Evolutionary conservation across 345 rosid species (phyloP).

Genomic region (Isatis tinctoria): DNA sequence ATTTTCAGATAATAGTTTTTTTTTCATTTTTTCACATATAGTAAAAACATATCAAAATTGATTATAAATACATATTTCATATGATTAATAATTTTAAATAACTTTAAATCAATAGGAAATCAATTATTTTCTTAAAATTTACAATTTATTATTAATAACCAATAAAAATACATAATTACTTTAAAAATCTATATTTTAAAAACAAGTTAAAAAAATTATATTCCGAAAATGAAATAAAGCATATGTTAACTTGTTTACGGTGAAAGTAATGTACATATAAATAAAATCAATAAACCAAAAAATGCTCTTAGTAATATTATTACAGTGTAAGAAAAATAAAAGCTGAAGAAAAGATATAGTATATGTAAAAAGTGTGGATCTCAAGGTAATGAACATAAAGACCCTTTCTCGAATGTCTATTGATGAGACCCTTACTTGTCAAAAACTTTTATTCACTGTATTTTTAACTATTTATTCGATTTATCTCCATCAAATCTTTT

Average conservation of each 20-base stretch:
- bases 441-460: conserved; percentile 32
- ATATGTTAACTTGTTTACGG: neutral
- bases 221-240: too few relatives aligned
- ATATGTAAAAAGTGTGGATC: conserved; percentile 25
- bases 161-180: too few relatives aligned
- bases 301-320: neutral
- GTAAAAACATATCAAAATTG: too few relatives aligned
- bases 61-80: too few relatives aligned
- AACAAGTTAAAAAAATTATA: too few relatives aligned
- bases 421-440: conserved; percentile 35
- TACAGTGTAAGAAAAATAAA: neutral
- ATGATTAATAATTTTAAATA: too few relatives aligned
- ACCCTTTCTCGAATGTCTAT: conserved; percentile 27
- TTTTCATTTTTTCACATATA: too few relatives aligned
- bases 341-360: neutral
- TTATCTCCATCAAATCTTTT: conserved; percentile 27
- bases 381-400: conserved; percentile 28
- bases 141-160: too few relatives aligned
- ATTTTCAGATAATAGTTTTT: too few relatives aligned
- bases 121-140: too few relatives aligned
- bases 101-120: too few relatives aligned
- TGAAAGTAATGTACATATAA: neutral
- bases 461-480: conserved; percentile 30
- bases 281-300: neutral
- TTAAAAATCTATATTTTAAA: too few relatives aligned